Evolutionary conservation across 2,329 filamentous ascomycete species (phyloP).

Genomic region (Monosporascus sp.): DNA sequence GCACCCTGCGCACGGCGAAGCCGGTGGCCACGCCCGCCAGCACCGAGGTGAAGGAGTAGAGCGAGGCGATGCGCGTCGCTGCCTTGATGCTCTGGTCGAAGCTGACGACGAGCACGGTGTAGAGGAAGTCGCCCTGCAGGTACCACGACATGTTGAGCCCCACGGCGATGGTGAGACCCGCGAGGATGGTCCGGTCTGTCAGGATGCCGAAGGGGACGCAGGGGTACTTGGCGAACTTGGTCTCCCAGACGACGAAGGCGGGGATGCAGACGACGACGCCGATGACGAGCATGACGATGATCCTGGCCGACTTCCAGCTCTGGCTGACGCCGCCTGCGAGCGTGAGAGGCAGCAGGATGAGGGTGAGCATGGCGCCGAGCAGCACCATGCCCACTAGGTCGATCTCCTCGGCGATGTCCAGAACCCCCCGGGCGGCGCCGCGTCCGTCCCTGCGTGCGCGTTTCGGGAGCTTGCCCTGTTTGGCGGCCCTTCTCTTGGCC

Average conservation of each 20-base stretch:
- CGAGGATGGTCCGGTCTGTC: conserved; percentile 61
- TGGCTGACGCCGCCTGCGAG: conserved; percentile 37
- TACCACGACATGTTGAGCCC: conserved; percentile 56
- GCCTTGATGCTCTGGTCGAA: conserved; percentile 53
- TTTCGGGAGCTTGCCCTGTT: conserved; percentile 39
- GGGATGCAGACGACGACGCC: conserved; percentile 43
- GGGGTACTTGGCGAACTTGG: conserved; percentile 40
- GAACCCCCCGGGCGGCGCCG: conserved; percentile 19
- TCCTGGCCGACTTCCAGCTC: conserved; percentile 32
- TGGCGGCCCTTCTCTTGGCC: conserved; percentile 47
- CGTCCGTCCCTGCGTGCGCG: conserved; percentile 27
- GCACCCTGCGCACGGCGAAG: conserved; percentile 50
- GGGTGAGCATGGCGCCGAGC: conserved; percentile 40
- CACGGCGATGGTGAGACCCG: conserved; percentile 52
- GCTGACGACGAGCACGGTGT: conserved; percentile 55
- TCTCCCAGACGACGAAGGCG: conserved; percentile 44
- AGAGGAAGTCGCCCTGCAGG: conserved; percentile 60
- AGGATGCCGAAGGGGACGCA: conserved; percentile 57
- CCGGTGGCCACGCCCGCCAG: conserved; percentile 52
- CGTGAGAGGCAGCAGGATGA: conserved; percentile 41
- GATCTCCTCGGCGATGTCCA: conserved; percentile 41
- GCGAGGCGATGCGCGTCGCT: conserved; percentile 54
- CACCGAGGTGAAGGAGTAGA: conserved; percentile 53
- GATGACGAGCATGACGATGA: conserved; percentile 41
- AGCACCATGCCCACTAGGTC: conserved; percentile 41